A percentile compares a stretch with the other conserved stretches of the same genome.
These are phyloP conservation scores for Ophiocordyceps australis DNA, from an alignment of 2,329 filamentous ascomycete species.

Conservation along the genomic window DNA sequence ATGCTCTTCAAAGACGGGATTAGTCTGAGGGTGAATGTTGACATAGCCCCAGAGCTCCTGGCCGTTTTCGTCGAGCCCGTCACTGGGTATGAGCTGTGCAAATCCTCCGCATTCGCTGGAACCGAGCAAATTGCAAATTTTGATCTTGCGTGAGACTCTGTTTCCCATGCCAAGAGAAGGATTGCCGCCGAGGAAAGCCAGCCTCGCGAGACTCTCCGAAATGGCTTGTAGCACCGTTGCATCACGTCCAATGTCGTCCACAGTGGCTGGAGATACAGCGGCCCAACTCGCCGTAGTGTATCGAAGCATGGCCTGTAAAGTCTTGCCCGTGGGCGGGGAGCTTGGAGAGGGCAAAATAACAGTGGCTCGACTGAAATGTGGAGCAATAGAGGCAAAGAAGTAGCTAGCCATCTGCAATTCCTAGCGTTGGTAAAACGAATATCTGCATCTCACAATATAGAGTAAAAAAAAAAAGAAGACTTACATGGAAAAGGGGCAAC, in stretches of 20 bases:
- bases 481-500: conserved; percentile 1
- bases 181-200: conserved; percentile 1
- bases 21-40: background rate
- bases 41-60: conserved; percentile 1
- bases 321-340: background rate
- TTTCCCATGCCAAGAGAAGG: conserved; percentile 1
- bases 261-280: background rate
- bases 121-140: background rate
- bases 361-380: background rate
- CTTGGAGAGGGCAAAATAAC: background rate
- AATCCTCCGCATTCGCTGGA: conserved; percentile 1
- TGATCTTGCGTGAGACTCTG: background rate
- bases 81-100: background rate
- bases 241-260: background rate
- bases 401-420: background rate
- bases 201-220: background rate
- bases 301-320: background rate
- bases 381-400: background rate
- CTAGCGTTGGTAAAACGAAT: no score
- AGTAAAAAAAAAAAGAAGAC: background rate
- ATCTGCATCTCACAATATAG: background rate
- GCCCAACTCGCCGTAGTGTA: conserved; percentile 1
- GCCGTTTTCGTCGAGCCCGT: background rate
- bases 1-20: background rate
- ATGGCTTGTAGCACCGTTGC: background rate